A percentile compares a stretch with the other conserved stretches of the same genome.
These are phyloP conservation scores for Rutstroemia sp. DNA, from an alignment of 2,329 filamentous ascomycete species.

Conservation along the genomic window DNA sequence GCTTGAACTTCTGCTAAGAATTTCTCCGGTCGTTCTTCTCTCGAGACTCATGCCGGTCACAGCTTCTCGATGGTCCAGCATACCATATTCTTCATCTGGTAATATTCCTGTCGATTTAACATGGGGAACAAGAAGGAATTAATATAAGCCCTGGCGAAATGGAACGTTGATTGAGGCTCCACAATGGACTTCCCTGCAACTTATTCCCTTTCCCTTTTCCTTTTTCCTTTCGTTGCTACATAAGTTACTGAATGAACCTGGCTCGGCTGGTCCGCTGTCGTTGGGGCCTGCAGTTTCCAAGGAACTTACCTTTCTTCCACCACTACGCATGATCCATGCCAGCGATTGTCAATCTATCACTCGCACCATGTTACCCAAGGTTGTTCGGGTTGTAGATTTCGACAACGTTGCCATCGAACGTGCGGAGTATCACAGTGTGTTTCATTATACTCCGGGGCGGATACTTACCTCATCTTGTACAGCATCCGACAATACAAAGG, in stretches of 20 bases:
- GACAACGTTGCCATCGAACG: neutral
- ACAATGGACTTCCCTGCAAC: neutral
- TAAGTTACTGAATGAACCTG: neutral
- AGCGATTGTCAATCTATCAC: constrained; percentile 3
- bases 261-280: neutral
- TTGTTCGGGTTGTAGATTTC: neutral
- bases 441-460: constrained; percentile 10
- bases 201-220: neutral
- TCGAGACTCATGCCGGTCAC: neutral
- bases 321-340: neutral
- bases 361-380: neutral
- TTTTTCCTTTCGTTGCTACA: neutral
- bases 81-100: constrained; percentile 1
- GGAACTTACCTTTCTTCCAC: neutral
- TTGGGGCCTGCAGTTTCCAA: neutral
- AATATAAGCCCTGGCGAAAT: neutral
- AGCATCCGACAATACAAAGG: constrained; percentile 3
- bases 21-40: neutral
- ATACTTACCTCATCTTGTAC: constrained; percentile 11
- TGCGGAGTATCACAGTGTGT: constrained; percentile 6
- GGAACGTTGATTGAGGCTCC: constrained; percentile 6
- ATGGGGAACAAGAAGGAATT: neutral
- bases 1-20: neutral
- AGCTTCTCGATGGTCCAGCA: neutral
- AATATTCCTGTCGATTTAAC: neutral